Evolutionary conservation across 176 grass and related monocot genomes (phyloP), one percentile per base, ranked within the genome.

Genomic region (Lolium rigidum): DNA sequence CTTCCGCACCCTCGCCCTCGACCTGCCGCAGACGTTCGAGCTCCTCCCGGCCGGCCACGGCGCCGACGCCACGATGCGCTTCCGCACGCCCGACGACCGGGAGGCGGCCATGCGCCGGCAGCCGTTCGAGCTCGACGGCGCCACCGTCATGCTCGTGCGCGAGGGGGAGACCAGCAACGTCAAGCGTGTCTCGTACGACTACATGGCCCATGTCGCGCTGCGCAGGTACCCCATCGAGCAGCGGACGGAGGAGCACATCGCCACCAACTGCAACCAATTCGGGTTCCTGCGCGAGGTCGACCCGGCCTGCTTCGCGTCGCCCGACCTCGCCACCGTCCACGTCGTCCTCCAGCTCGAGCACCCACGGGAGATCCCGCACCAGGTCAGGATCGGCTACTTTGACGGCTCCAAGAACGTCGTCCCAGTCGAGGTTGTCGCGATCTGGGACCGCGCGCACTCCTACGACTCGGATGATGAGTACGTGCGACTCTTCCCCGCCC

Each of bases 81-180:
- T 74, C 44, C 70, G 70, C n/a, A 74, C 70, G 71, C 46, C 46
- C 21, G 46, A 24, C 21, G 44, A 50, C 71, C 71, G 46, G 13
- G 71, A 74, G 71, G 46, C 71, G 71, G 71, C 71, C 71, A 50
- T 74, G 71, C 12, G 46, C 1, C n/a, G 46, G 6, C 71, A 50
- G 46, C 71, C 71, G 6, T 74, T 74, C 71, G 21, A 9, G 71
- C 46, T 74, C 21, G 71, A 74, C 46, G 71, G 46, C 46, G 43
- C 46, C 44, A 50, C 21, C 6, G 46, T 74, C 21, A 50, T 1
- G 13, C 71, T 74, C 6, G 46, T 74, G 46, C 71, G 46, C 46
- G 71, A 74, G 21, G 46, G 46, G 21, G 71, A 74, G 46, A 74
- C 71, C 71, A 50, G 70, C 44, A 50, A 74, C 70, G 51, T 54